phyloP scores from a whole-genome alignment of 2,329 filamentous ascomycete genomes.

The Zelopaecilomyces penicillatus region DNA sequence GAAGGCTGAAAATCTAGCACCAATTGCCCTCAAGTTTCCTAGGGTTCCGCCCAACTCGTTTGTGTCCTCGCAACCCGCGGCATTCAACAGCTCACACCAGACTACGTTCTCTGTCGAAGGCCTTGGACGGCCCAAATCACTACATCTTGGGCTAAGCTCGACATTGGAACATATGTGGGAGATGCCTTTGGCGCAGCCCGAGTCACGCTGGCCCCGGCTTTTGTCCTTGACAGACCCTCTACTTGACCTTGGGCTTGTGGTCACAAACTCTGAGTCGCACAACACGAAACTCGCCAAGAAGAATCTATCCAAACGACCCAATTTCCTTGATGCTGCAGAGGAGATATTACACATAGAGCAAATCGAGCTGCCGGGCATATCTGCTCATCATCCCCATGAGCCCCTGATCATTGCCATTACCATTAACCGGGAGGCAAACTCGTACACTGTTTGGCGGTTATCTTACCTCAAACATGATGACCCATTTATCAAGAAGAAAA shows the following conservation, averaged over 20 bases:
- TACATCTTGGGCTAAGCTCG: constrained; percentile 43
- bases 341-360: constrained; percentile 77
- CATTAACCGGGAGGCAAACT: constrained; percentile 64
- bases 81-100: constrained; percentile 42
- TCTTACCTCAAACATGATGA: constrained; percentile 66
- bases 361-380: constrained; percentile 44
- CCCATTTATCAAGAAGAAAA: constrained; percentile 38
- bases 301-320: constrained; percentile 31
- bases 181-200: constrained; percentile 40
- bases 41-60: constrained; percentile 77
- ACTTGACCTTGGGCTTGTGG: constrained; percentile 75
- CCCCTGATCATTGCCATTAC: constrained; percentile 70
- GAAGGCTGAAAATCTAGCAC: constrained; percentile 38
- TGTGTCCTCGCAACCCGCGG: constrained; percentile 56
- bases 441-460: constrained; percentile 79
- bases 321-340: constrained; percentile 65
- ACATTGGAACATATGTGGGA: constrained; percentile 54
- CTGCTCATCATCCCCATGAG: constrained; percentile 29
- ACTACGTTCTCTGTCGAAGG: constrained; percentile 49
- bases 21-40: constrained; percentile 47
- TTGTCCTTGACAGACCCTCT: constrained; percentile 82
- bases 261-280: constrained; percentile 45
- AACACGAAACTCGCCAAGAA: constrained; percentile 20
- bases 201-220: constrained; percentile 61
- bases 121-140: constrained; percentile 45